A percentile compares a stretch with the other conserved stretches of the same genome.
Evolutionary conservation across 331 rosid species (phyloP).

Genomic region (Prunus yedoensis): DNA sequence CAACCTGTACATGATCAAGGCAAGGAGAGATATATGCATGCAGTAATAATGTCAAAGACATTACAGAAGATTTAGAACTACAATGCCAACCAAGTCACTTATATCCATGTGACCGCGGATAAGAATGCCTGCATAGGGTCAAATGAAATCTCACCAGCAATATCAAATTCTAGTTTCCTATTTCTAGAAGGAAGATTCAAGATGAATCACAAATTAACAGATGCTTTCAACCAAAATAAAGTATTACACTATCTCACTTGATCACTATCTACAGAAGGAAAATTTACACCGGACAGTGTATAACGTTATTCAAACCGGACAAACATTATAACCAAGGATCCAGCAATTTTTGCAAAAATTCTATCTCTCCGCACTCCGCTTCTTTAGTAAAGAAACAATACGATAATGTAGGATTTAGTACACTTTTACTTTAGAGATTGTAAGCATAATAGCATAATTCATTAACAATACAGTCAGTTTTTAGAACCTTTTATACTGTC

Average conservation of each 20-base stretch:
- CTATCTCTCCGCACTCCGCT: neutral
- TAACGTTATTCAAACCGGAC: neutral
- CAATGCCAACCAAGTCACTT: neutral
- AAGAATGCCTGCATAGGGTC: neutral
- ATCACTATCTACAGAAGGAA: neutral
- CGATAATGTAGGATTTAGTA: neutral
- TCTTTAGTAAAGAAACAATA: neutral
- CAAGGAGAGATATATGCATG: neutral
- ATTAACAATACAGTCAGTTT: neutral
- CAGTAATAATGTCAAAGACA: neutral
- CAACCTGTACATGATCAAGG: neutral
- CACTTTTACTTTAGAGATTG: neutral
- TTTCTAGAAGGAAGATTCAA: neutral
- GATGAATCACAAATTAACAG: neutral
- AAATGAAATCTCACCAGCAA: slow-evolving; percentile 4
- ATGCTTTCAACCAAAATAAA: neutral
- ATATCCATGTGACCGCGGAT: neutral
- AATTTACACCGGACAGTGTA: neutral
- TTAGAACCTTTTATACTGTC: slow-evolving; percentile 7
- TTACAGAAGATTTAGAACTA: neutral
- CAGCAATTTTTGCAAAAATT: neutral
- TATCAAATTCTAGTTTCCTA: neutral
- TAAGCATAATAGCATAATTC: neutral
- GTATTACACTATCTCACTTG: neutral
- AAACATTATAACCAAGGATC: slow-evolving; percentile 4